Evolutionary conservation across 1,284 basidiomycete species (phyloP).

Genomic region (Ustilago tritici): DNA sequence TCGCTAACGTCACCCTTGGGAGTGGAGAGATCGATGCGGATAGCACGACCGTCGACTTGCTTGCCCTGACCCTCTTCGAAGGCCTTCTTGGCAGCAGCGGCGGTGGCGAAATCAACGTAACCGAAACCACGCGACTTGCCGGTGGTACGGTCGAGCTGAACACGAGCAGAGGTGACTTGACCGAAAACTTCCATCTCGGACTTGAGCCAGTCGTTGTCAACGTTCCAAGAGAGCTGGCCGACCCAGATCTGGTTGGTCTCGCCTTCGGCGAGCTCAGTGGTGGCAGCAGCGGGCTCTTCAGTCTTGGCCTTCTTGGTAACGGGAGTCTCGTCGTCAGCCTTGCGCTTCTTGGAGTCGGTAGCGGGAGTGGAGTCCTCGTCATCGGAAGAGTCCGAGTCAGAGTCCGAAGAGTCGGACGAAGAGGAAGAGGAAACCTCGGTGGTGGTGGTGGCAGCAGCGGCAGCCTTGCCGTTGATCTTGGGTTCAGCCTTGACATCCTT

Average conservation of each 20-base stretch:
- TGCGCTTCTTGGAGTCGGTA: slow-evolving; percentile 77
- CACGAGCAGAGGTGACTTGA: slow-evolving; percentile 85
- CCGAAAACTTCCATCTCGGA: slow-evolving; percentile 91
- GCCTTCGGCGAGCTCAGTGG: slow-evolving; percentile 70
- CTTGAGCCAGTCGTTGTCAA: slow-evolving; percentile 95
- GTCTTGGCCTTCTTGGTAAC: slow-evolving; percentile 87
- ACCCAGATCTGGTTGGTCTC: slow-evolving; percentile 86
- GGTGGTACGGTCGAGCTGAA: slow-evolving; percentile 89
- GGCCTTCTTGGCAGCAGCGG: slow-evolving; percentile 74
- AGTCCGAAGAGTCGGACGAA: slow-evolving; percentile 33
- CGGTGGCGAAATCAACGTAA: slow-evolving; percentile 84
- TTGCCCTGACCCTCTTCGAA: slow-evolving; percentile 79
- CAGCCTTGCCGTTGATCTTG: slow-evolving; percentile 54
- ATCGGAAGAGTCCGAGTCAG: slow-evolving; percentile 43
- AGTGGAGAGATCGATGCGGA: slow-evolving; percentile 86
- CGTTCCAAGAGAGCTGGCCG: slow-evolving; percentile 93
- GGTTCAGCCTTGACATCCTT: slow-evolving; percentile 38
- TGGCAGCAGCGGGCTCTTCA: slow-evolving; percentile 59
- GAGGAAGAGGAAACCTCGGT: slow-evolving; percentile 32
- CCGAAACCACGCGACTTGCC: slow-evolving; percentile 76
- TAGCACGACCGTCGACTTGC: slow-evolving; percentile 89
- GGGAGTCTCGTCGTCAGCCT: slow-evolving; percentile 78
- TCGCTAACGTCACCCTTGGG: slow-evolving; percentile 76
- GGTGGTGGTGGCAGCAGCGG: slow-evolving; percentile 23
- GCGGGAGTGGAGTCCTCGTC: slow-evolving; percentile 67